phyloP scores from a whole-genome alignment of 2,329 filamentous ascomycete species.

The Xylariales sp. region DNA sequence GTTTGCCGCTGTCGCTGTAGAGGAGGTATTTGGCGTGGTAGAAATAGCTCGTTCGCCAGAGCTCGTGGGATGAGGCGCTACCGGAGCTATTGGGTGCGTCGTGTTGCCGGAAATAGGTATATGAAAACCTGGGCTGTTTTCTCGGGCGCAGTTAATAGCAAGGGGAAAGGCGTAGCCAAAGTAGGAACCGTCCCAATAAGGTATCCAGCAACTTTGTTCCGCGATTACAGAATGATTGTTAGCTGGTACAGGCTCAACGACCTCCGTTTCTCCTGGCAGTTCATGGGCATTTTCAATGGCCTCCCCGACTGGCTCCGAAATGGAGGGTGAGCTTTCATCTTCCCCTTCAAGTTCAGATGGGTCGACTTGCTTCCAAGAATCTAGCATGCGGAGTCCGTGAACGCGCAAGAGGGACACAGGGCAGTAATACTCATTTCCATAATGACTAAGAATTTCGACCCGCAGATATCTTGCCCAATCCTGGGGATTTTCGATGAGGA shows the following conservation, averaged over 20 bases:
- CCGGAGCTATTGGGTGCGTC: conserved; percentile 27
- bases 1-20: conserved; percentile 34
- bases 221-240: conserved; percentile 38
- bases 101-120: conserved; percentile 32
- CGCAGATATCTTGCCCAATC: conserved; percentile 96
- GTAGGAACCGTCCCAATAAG: conserved; percentile 48
- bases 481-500: conserved; percentile 90
- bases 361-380: conserved; percentile 89
- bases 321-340: conserved; percentile 52
- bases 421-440: conserved; percentile 96
- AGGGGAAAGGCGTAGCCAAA: conserved; percentile 42
- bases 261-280: conserved; percentile 40
- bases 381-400: conserved; percentile 95
- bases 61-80: conserved; percentile 31
- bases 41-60: conserved; percentile 37
- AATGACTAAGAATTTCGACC: conserved; percentile 92
- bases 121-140: conserved; percentile 32
- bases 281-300: conserved; percentile 39
- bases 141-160: conserved; percentile 36
- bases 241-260: conserved; percentile 40
- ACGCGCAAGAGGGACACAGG: conserved; percentile 90
- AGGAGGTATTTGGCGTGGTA: conserved; percentile 31
- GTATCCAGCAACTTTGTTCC: conserved; percentile 43
- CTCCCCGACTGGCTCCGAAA: conserved; percentile 51
- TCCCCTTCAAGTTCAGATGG: conserved; percentile 71